Evolutionary conservation across 1,139 yeast species (phyloP).

Genomic region (Diutina pseudorugosa): DNA sequence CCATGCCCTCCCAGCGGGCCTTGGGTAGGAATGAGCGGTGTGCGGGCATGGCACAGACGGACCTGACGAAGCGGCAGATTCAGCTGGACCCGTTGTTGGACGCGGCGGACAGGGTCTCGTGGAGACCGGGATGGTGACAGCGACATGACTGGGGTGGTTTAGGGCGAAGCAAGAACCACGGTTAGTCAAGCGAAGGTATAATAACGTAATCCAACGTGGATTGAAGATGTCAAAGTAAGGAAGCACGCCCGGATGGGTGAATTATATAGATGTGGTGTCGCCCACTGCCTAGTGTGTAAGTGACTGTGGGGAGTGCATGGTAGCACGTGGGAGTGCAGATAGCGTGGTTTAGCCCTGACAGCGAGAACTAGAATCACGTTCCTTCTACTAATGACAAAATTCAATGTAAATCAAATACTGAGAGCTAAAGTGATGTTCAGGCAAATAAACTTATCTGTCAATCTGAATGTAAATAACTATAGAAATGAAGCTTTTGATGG

Average conservation of each 20-base stretch:
- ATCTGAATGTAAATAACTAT: not conserved
- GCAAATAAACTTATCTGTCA: too few relatives aligned
- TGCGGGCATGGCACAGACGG: not conserved
- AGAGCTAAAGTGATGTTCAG: too few relatives aligned
- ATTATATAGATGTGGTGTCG: not conserved
- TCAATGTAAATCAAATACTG: too few relatives aligned
- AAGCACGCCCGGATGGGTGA: not conserved
- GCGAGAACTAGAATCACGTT: too few relatives aligned
- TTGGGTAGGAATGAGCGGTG: not conserved
- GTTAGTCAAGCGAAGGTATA: not conserved
- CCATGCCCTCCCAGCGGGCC: not conserved
- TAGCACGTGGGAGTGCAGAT: not conserved
- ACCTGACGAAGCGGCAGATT: not conserved
- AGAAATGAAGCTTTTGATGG: not conserved
- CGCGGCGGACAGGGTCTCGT: not conserved
- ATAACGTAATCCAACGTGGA: not conserved
- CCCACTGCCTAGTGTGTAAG: not conserved
- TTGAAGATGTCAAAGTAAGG: too few relatives aligned
- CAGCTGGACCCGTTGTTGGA: not conserved
- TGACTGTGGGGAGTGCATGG: not conserved
- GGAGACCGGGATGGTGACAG: not conserved
- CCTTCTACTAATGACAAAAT: too few relatives aligned
- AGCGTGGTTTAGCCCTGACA: not conserved
- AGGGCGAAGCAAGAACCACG: not conserved
- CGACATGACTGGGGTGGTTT: not conserved